These are phyloP conservation scores for Penicillium digitatum DNA, from an alignment of 2,329 filamentous ascomycete species.

Conservation along the genomic window DNA sequence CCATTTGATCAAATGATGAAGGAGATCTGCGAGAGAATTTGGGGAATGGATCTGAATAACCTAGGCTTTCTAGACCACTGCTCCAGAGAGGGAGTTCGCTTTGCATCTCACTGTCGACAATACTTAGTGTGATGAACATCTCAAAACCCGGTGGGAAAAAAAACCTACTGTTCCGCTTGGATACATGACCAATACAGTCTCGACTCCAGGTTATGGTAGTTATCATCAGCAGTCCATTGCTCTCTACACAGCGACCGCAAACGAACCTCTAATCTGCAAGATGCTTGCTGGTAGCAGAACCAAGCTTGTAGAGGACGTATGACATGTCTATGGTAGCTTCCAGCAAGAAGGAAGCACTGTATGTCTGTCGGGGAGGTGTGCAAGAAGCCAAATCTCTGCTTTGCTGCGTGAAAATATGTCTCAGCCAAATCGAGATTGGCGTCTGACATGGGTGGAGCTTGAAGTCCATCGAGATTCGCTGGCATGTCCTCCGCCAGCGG, in stretches of 20 bases:
- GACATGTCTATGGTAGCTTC: conserved; percentile 21
- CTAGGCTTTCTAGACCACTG: conserved; percentile 20
- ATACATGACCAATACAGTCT: conserved; percentile 27
- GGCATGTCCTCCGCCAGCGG: conserved; percentile 12
- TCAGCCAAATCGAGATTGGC: conserved; percentile 21
- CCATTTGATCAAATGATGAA: conserved; percentile 14
- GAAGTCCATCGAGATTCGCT: conserved; percentile 17
- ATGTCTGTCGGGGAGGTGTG: conserved; percentile 23
- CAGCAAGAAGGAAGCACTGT: conserved; percentile 23
- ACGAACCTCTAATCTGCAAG: conserved; percentile 24
- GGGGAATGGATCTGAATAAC: conserved; percentile 23
- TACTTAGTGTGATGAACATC: not conserved
- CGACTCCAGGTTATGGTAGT: conserved; percentile 24
- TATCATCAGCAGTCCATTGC: conserved; percentile 20
- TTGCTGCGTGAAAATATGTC: conserved; percentile 23
- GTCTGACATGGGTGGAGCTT: conserved; percentile 15
- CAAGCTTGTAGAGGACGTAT: conserved; percentile 22
- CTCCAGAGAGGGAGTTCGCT: conserved; percentile 24
- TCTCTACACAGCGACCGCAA: conserved; percentile 22
- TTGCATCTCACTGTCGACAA: conserved; percentile 20
- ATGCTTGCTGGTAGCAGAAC: conserved; percentile 27
- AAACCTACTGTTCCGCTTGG: conserved; percentile 23
- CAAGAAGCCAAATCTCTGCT: conserved; percentile 23
- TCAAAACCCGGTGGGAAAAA: not conserved
- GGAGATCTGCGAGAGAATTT: conserved; percentile 7